Evolutionary conservation across 2,329 filamentous ascomycete genomes (phyloP).

Genomic region (Allantophomopsis lycopodina): DNA sequence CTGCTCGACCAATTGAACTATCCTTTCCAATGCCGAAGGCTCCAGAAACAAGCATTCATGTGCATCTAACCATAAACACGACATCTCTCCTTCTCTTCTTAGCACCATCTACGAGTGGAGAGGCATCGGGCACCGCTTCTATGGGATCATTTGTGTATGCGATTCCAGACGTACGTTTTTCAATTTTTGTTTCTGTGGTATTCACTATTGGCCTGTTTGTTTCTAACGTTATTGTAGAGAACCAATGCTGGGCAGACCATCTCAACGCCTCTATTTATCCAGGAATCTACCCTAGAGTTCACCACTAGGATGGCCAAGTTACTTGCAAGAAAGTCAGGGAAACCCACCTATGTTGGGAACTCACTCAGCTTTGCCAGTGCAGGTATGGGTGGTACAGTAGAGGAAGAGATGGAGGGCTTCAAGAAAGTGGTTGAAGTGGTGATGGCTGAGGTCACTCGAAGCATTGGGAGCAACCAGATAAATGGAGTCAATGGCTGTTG

Average conservation of each 20-base stretch:
- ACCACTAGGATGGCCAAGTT: conserved; percentile 74
- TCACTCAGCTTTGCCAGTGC: conserved; percentile 66
- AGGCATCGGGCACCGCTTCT: conserved; percentile 32
- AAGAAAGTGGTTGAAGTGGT: conserved; percentile 60
- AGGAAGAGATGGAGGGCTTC: conserved; percentile 91
- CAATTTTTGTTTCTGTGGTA: neutral
- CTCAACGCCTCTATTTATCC: conserved; percentile 66
- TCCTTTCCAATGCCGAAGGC: conserved; percentile 47
- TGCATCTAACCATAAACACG: conserved; percentile 42
- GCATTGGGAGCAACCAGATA: conserved; percentile 11
- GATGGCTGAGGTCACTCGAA: conserved; percentile 33
- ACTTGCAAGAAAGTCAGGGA: conserved; percentile 55
- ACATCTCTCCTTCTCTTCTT: conserved; percentile 47
- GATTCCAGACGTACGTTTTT: conserved; percentile 61
- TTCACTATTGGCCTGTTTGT: neutral
- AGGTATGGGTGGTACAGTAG: conserved; percentile 66
- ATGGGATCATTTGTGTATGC: conserved; percentile 92
- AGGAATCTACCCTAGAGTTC: conserved; percentile 71
- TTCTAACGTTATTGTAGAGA: conserved; percentile 12
- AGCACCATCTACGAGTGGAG: conserved; percentile 40
- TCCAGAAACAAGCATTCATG: conserved; percentile 44
- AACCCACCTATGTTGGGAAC: conserved; percentile 82
- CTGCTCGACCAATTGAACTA: conserved; percentile 23
- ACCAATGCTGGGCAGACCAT: conserved; percentile 43
- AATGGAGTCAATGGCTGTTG: conserved; percentile 3